Percentiles rank a stretch among this genome's conserved stretches.
These are phyloP conservation scores for Hyaloscypha variabilis DNA, from an alignment of 495 filamentous ascomycete species.

Conservation along the genomic window DNA sequence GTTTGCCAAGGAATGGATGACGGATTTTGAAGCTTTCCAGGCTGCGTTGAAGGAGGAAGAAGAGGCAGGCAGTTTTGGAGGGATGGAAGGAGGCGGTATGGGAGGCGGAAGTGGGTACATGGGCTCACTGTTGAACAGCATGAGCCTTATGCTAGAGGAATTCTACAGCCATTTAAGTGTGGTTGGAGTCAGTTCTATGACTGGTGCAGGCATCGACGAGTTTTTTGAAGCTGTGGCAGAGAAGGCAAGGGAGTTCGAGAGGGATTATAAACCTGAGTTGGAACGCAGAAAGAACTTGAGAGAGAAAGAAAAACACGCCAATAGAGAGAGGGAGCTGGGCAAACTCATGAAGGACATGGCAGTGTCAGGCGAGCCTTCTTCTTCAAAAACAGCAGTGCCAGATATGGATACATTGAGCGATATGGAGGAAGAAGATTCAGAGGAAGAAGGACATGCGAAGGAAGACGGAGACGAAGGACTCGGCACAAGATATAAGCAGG, in stretches of 20 bases:
- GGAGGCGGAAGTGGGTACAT: slow-evolving; percentile 90
- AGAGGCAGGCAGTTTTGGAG: slow-evolving; percentile 73
- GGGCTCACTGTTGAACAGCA: slow-evolving; percentile 93
- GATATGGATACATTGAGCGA: slow-evolving; percentile 59
- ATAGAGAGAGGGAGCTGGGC: slow-evolving; percentile 77
- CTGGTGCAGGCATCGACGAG: slow-evolving; percentile 85
- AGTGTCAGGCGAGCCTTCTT: slow-evolving; percentile 56
- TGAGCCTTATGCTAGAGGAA: slow-evolving; percentile 97
- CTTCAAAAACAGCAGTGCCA: slow-evolving; percentile 36
- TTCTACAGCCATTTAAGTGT: slow-evolving; percentile 94
- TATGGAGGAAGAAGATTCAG: slow-evolving; percentile 58
- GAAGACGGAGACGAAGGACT: slow-evolving; percentile 58
- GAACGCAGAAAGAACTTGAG: slow-evolving; percentile 75
- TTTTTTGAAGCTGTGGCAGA: slow-evolving; percentile 88
- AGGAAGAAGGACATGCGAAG: slow-evolving; percentile 47
- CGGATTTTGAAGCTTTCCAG: slow-evolving; percentile 96
- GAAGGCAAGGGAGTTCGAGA: slow-evolving; percentile 87
- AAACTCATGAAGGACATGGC: slow-evolving; percentile 95
- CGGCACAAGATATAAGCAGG: slow-evolving; percentile 61
- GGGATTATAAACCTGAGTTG: slow-evolving; percentile 90
- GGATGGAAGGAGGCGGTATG: slow-evolving; percentile 65
- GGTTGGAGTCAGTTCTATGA: slow-evolving; percentile 91
- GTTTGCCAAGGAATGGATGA: slow-evolving; percentile 99
- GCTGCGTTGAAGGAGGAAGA: slow-evolving; percentile 80
- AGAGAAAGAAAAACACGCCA: slow-evolving; percentile 69